Evolutionary conservation across 139 green algal species (phyloP), one percentile per base, ranked within the genome.

Genomic region (Microglena sp.): DNA sequence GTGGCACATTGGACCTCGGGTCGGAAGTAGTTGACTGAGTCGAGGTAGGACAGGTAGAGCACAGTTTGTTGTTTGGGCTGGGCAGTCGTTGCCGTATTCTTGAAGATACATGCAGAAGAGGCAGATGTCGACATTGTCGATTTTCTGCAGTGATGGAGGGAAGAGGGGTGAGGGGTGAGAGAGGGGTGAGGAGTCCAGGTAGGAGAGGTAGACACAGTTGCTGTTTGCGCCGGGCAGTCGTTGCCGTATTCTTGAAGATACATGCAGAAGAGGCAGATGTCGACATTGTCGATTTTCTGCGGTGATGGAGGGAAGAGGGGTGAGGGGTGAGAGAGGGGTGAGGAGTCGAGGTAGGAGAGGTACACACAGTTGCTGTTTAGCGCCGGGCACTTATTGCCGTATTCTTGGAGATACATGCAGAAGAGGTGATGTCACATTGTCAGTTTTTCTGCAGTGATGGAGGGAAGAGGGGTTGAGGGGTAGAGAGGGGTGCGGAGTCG

Each of bases 101-200:
- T 99, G 91, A 28, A 95, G 40, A 43, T 58, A 67, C n/a, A n/a
- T n/a, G n/a, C n/a, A 90, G 75, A 94, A 97, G 28, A 99, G 72
- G 72, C 83, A 92, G 18, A 97, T 82, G 64, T 98, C 93, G 62
- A 96, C 90, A 60, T 85, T 84, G 60, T 94, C 87, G 8, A 95
- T 77, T 33, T 82, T 86, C 70, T 67, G n/a, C n/a, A n/a, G n/a
- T n/a, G n/a, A n/a, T n/a, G n/a, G n/a, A n/a, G n/a, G n/a, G n/a
- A n/a, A n/a, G n/a, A n/a, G n/a, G n/a, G n/a, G n/a, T n/a, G n/a
- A n/a, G n/a, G n/a, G n/a, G n/a, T n/a, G n/a, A n/a, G n/a, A n/a
- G n/a, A n/a, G n/a, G n/a, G n/a, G n/a, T n/a, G n/a, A n/a, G n/a
- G 73, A 90, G 80, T 99, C 94, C 45, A 99, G 83, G 84, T 99